phyloP scores from a whole-genome alignment of 257 asterid genomes.

The Forsythia viridissima region DNA sequence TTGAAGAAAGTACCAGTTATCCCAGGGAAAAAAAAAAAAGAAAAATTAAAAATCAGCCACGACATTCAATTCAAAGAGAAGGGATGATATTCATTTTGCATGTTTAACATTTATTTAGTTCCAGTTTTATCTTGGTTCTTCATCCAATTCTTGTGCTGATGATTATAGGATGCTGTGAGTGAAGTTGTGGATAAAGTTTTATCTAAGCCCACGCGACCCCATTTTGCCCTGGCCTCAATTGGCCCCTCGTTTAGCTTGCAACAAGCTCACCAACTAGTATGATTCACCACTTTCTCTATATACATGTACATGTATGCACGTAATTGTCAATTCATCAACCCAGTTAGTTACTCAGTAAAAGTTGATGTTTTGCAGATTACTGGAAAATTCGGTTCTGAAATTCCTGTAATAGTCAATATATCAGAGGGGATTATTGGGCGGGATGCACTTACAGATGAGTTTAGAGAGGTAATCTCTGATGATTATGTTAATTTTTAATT shows the following conservation, averaged over 20 bases:
- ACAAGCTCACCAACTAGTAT: conserved; percentile 54
- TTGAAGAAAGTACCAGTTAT: background rate
- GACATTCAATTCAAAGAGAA: background rate
- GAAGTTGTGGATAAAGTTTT: conserved; percentile 75
- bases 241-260: conserved; percentile 48
- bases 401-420: conserved; percentile 56
- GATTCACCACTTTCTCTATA: background rate
- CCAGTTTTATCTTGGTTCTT: conserved; percentile 1
- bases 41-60: background rate
- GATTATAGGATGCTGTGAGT: conserved; percentile 62
- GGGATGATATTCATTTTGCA: background rate
- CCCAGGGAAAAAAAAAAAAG: background rate
- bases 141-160: conserved; percentile 15
- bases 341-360: conserved; percentile 17
- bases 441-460: conserved; percentile 51
- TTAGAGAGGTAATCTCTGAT: conserved; percentile 54
- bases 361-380: conserved; percentile 50
- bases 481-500: background rate
- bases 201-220: conserved; percentile 71
- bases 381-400: conserved; percentile 45
- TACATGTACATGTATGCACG: background rate
- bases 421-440: conserved; percentile 68
- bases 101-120: conserved; percentile 8
- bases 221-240: conserved; percentile 71
- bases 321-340: conserved; percentile 6